Evolutionary conservation across 192 early-diverging fungal species (phyloP).

Genomic region (Borealophlyctis nickersoniae): DNA sequence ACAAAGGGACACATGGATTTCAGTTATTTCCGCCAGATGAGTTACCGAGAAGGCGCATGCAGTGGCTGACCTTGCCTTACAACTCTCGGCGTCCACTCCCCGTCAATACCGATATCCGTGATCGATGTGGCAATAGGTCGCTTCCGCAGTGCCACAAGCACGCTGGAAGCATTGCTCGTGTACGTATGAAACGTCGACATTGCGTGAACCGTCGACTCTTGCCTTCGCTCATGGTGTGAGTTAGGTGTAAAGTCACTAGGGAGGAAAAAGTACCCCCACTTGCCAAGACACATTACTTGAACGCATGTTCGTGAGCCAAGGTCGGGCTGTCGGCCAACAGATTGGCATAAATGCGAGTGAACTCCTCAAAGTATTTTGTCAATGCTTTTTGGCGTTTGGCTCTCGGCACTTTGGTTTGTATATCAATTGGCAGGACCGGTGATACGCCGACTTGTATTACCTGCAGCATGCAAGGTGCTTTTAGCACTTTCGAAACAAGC

Average conservation of each 20-base stretch:
- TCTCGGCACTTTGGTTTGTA: slow-evolving; percentile 31
- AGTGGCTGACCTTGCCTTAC: no score
- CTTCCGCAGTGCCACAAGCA: slow-evolving; percentile 54
- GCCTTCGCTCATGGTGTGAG: slow-evolving; percentile 4
- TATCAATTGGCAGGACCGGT: not conserved
- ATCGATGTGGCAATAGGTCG: slow-evolving; percentile 41
- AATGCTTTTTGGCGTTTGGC: slow-evolving; percentile 35
- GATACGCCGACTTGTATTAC: no score
- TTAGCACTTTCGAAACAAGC: no score
- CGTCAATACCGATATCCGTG: slow-evolving; percentile 63
- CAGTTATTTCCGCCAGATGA: no score
- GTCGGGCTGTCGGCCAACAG: slow-evolving; percentile 17
- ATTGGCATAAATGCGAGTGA: slow-evolving; percentile 54
- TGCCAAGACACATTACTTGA: slow-evolving; percentile 47
- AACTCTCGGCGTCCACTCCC: slow-evolving; percentile 39
- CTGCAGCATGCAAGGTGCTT: no score
- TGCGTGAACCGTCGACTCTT: slow-evolving; percentile 23
- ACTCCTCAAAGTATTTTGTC: slow-evolving; percentile 41
- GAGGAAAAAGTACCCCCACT: not conserved
- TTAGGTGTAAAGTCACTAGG: not conserved
- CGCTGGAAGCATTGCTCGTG: slow-evolving; percentile 31
- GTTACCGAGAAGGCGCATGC: no score
- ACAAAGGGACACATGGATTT: no score
- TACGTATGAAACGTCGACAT: slow-evolving; percentile 18
- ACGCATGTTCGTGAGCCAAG: slow-evolving; percentile 55